Conservation (phyloP, 164 flowering plant genomes). For the Euptelea pleiosperma region DNA sequence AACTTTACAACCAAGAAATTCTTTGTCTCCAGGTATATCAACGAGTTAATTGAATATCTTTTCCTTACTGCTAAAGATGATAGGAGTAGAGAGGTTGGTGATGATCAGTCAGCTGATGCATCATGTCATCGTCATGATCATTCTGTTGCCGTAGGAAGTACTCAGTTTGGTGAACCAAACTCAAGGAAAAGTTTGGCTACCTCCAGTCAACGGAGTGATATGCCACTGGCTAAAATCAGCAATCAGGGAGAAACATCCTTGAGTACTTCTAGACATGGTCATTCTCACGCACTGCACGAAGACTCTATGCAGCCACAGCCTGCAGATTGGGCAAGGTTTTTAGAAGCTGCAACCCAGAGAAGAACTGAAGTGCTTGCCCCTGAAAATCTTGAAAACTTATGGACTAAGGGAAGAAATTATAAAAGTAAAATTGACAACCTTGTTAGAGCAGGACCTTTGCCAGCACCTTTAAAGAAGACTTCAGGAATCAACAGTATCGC, state of each 20-base stretch:
- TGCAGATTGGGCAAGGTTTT: constrained; percentile 76
- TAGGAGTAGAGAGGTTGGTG: constrained; percentile 18
- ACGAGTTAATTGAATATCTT: constrained; percentile 75
- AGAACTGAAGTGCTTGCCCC: constrained; percentile 96
- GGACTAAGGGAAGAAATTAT: constrained; percentile 92
- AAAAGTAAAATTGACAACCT: constrained; percentile 49
- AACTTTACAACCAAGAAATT: background rate
- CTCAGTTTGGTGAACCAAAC: constrained; percentile 20
- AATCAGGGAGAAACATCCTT: constrained; percentile 23
- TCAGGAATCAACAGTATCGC: constrained; percentile 17
- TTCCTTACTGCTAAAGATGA: constrained; percentile 45
- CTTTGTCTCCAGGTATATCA: constrained; percentile 58
- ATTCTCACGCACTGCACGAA: constrained; percentile 16
- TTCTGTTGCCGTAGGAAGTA: constrained; percentile 16
- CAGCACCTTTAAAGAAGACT: constrained; percentile 24
- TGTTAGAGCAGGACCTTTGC: constrained; percentile 21
- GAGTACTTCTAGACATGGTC: constrained; percentile 18
- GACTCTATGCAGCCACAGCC: constrained; percentile 39
- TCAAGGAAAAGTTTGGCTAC: constrained; percentile 21
- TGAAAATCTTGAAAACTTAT: constrained; percentile 98
- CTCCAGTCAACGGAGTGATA: constrained; percentile 27
- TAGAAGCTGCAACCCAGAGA: constrained; percentile 89
- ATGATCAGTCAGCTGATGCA: constrained; percentile 28
- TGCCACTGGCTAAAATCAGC: constrained; percentile 22
- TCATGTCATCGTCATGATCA: constrained; percentile 18